Conservation (phyloP, 495 filamentous ascomycete species). For the Podospora pseudoanserina region DNA sequence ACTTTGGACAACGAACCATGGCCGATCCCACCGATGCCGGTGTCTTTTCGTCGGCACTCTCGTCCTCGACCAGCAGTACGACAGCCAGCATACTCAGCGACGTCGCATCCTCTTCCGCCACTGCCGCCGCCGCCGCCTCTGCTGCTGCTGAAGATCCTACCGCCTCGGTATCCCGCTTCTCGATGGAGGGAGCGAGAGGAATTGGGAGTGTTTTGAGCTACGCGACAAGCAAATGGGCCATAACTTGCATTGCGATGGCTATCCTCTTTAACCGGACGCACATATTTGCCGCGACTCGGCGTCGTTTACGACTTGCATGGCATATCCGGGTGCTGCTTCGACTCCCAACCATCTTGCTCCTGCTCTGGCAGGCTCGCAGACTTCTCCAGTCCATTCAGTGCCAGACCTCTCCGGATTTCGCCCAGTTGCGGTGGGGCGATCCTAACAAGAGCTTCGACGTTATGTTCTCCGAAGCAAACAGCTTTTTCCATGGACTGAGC, state of each 20-base stretch:
- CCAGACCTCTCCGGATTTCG: conserved; percentile 79
- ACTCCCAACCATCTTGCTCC: conserved; percentile 69
- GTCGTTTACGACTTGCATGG: conserved; percentile 69
- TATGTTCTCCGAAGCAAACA: conserved; percentile 68
- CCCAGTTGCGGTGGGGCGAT: conserved; percentile 67
- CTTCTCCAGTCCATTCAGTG: conserved; percentile 86
- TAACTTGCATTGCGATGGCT: conserved; percentile 79
- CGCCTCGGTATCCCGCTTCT: conserved; percentile 44
- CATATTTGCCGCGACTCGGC: conserved; percentile 84
- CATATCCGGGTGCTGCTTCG: conserved; percentile 69
- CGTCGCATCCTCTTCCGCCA: conserved; percentile 23
- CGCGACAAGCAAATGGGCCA: conserved; percentile 88
- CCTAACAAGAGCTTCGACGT: conserved; percentile 61
- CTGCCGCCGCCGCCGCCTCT: conserved; percentile 29
- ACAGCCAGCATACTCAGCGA: conserved; percentile 22
- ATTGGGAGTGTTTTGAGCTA: conserved; percentile 90
- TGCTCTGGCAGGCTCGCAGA: conserved; percentile 61
- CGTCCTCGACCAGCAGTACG: conserved; percentile 27
- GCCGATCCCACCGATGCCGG: conserved; percentile 52
- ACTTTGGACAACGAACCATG: conserved; percentile 57
- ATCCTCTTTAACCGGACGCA: conserved; percentile 87
- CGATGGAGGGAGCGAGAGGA: conserved; percentile 50
- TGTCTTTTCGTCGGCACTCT: conserved; percentile 32
- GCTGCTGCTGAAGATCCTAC: conserved; percentile 37
- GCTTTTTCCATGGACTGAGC: conserved; percentile 65